A percentile compares a stretch with the other conserved stretches of the same genome.
Evolutionary conservation across 148 eudicot species (phyloP).

Genomic region (Camellia japonica): DNA sequence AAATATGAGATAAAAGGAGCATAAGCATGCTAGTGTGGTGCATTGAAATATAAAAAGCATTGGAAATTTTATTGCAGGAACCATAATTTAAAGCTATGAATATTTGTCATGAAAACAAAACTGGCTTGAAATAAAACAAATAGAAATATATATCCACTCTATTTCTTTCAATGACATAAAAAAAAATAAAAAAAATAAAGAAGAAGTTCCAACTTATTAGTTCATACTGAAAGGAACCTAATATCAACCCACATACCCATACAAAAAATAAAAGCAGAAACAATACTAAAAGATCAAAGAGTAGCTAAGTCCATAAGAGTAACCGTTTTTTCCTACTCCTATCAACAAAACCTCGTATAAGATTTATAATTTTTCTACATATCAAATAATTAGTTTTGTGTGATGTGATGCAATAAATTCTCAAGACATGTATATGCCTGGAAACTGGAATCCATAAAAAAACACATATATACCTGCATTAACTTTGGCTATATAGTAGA

Average conservation of each 20-base stretch:
- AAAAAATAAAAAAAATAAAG: too few species aligned
- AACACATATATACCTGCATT: background rate
- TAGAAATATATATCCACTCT: background rate
- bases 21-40: constrained; percentile 19
- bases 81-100: background rate
- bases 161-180: background rate
- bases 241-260: too few species aligned
- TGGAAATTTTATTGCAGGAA: background rate
- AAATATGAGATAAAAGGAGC: constrained; percentile 29
- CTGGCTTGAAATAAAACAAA: too few species aligned
- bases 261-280: background rate
- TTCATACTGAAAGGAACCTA: background rate
- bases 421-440: background rate
- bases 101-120: background rate
- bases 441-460: background rate
- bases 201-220: too few species aligned
- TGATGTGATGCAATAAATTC: background rate
- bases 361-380: background rate
- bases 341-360: constrained; percentile 2
- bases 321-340: background rate
- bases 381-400: background rate
- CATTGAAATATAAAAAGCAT: background rate
- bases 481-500: background rate
- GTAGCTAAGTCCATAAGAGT: background rate
- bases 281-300: background rate